Evolutionary conservation across 2,329 filamentous ascomycete species (phyloP), one percentile per base, ranked within the genome.

Genomic region (Botryotinia convoluta): DNA sequence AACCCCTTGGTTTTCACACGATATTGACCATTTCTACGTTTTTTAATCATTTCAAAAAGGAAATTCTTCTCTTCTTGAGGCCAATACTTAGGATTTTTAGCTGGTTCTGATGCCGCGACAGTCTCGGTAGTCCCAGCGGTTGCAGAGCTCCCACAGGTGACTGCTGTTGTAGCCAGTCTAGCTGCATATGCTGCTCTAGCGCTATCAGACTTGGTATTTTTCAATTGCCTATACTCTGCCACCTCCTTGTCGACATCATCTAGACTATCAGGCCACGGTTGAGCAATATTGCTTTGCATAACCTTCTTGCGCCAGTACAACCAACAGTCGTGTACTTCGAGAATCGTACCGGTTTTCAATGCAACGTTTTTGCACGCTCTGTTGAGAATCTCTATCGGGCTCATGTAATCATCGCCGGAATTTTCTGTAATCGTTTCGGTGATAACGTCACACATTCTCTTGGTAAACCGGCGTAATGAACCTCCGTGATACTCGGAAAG

Each of bases 1-100:
- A 29, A 12, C n/a, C 0, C 2, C 2, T 1, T 18, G 10, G 3
- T 0, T 7, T 8, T 16, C 14, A 57, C 1, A 29, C 2, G n/a
- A 8, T 18, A 3, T 57, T 57, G n/a, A 1, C 9, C 3, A 16
- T 10, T 8, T 29, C 14, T 1, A 14, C 26, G 6, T 3, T 1
- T 6, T 32, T 8, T 29, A 16, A 57, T 14, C n/a, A 18, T 1
- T 18, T 14, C n/a, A 18, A 29, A 57, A 29, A 57, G 51, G 12
- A 29, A 8, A 8, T 29, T 3, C 26, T 57, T 29, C 51, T 57
- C 51, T 18, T 18, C n/a, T 29, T 16, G n/a, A 29, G 51, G 16
- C 51, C 51, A 57, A 29, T 29, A 7, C 12, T 2, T 29, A 29
- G n/a, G 1, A 26, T 3, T 10, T 26, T 4, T 9, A 10, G 14